These are phyloP conservation scores for Casaregolazyma lundiana DNA, from an alignment of 1,139 yeast genomes.

Conservation along the genomic window DNA sequence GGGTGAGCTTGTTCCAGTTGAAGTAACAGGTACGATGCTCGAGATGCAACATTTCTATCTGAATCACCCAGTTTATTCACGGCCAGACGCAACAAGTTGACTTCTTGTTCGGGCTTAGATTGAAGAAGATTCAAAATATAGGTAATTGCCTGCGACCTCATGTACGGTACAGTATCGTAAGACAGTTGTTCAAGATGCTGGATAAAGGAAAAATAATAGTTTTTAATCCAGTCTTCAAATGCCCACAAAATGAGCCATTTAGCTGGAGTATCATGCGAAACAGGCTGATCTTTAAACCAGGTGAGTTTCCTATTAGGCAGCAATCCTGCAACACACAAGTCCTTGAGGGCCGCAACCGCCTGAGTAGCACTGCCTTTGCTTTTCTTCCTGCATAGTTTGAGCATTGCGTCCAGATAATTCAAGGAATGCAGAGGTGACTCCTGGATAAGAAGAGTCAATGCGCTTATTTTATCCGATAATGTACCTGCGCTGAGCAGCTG, in stretches of 20 bases:
- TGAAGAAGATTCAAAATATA: slow-evolving; percentile 77
- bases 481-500: slow-evolving; percentile 93
- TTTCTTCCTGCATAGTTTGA: slow-evolving; percentile 81
- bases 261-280: slow-evolving; percentile 38
- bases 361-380: slow-evolving; percentile 91
- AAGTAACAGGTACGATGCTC: slow-evolving; percentile 75
- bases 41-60: slow-evolving; percentile 86
- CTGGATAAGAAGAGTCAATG: slow-evolving; percentile 83
- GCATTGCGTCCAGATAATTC: slow-evolving; percentile 74
- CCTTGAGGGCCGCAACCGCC: slow-evolving; percentile 84
- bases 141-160: slow-evolving; percentile 68
- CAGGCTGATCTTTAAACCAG: slow-evolving; percentile 73
- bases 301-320: slow-evolving; percentile 77
- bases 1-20: slow-evolving; percentile 91
- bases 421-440: slow-evolving; percentile 92
- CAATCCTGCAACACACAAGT: slow-evolving; percentile 70
- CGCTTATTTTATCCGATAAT: slow-evolving; percentile 89
- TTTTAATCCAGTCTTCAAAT: slow-evolving; percentile 86
- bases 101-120: slow-evolving; percentile 95
- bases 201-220: slow-evolving; percentile 62
- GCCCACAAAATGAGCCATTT: slow-evolving; percentile 67
- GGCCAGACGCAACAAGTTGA: slow-evolving; percentile 78
- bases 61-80: slow-evolving; percentile 92
- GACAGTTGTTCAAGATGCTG: slow-evolving; percentile 68
- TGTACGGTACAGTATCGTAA: slow-evolving; percentile 91